A percentile compares a stretch with the other conserved stretches of the same genome.
Evolutionary conservation across 306 rosid genomes (phyloP).

Genomic region (Prunus mira): DNA sequence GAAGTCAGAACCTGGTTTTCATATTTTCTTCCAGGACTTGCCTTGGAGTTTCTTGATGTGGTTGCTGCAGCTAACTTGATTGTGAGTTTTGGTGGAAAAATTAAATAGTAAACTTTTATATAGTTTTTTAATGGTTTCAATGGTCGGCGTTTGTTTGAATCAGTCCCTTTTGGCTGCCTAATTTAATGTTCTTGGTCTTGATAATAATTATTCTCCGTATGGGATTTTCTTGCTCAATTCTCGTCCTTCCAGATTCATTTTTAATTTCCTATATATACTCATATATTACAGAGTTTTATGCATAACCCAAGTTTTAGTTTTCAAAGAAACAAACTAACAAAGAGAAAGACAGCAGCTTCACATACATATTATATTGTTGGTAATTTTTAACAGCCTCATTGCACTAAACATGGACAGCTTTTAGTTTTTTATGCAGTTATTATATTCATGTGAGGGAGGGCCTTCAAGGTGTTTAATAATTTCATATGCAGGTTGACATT

Average conservation of each 20-base stretch:
- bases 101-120: not conserved
- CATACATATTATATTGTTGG: not conserved
- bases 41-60: not conserved
- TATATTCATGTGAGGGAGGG: not conserved
- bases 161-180: slow-evolving; percentile 13
- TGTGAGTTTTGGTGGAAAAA: not conserved
- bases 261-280: not conserved
- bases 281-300: not conserved
- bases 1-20: slow-evolving; percentile 3
- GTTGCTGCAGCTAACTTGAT: not conserved
- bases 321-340: not conserved
- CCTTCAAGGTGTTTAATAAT: not conserved
- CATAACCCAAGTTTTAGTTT: not conserved
- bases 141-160: slow-evolving; percentile 26
- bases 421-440: not conserved
- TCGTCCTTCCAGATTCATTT: not conserved
- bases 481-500: not conserved
- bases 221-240: slow-evolving; percentile 18
- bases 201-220: not conserved
- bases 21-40: not conserved
- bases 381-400: not conserved
- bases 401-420: not conserved
- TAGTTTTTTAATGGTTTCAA: not conserved
- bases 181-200: slow-evolving; percentile 17
- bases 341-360: not conserved